Conservation (phyloP, 2,329 filamentous ascomycete species). For the Pseudogymnoascus sp. region DNA sequence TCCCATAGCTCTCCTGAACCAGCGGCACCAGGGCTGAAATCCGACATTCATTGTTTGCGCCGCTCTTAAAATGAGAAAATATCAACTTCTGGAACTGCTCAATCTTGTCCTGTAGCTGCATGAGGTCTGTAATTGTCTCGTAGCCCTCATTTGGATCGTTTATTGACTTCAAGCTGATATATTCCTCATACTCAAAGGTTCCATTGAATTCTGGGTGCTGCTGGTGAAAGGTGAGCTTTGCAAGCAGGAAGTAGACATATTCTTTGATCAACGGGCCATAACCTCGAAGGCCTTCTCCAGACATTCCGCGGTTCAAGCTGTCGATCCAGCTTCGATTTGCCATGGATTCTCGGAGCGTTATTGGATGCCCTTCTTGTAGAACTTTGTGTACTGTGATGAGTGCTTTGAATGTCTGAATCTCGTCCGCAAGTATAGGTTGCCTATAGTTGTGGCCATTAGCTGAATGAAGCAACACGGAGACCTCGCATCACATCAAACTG, state of each 20-base stretch:
- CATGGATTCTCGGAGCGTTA: conserved; percentile 81
- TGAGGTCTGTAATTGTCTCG: conserved; percentile 93
- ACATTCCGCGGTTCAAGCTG: conserved; percentile 75
- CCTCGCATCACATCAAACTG: neutral
- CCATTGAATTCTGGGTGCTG: conserved; percentile 98
- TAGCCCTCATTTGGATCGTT: conserved; percentile 98
- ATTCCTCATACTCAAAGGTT: conserved; percentile 98
- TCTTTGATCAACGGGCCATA: conserved; percentile 91
- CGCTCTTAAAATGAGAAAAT: conserved; percentile 89
- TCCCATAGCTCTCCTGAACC: conserved; percentile 96
- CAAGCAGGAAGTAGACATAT: conserved; percentile 91
- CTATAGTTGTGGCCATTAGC: conserved; percentile 37
- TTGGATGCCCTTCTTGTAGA: conserved; percentile 88
- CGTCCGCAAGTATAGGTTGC: conserved; percentile 95
- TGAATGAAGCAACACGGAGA: neutral
- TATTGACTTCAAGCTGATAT: conserved; percentile 94
- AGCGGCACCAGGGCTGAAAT: conserved; percentile 90
- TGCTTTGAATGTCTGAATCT: conserved; percentile 98
- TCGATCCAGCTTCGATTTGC: conserved; percentile 86
- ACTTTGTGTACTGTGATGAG: conserved; percentile 97
- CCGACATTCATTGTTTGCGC: conserved; percentile 90
- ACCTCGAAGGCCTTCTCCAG: conserved; percentile 76
- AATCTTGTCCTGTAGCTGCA: conserved; percentile 96
- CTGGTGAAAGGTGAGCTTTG: conserved; percentile 93
- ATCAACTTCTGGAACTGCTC: conserved; percentile 98